Evolutionary conservation across 2,329 filamentous ascomycete species (phyloP), one percentile per base, ranked within the genome.

Genomic region (Chrysosporium keratinophilum): DNA sequence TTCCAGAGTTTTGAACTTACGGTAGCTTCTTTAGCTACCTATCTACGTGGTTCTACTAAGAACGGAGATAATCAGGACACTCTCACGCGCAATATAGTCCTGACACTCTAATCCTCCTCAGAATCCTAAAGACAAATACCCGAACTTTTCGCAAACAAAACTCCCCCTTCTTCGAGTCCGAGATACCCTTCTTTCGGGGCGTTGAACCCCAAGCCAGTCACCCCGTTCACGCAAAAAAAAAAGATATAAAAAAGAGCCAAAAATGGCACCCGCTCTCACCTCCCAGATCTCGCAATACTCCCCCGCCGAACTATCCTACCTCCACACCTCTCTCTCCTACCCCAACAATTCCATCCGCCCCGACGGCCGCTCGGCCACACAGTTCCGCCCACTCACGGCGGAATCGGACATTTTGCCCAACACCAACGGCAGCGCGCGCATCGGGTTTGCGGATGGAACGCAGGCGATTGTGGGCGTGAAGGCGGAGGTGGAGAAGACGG

Each of bases 391-490:
- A 0, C 76, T 98, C 54, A 82, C 85, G 15, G 93, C 93, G 56
- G 93, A 98, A 74, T 89, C 87, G 52, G 87, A 88, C 55, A 87
- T 97, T 54, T 78, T 98, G 0, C 90, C 93, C 0, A 83, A 84
- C 45, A 85, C 91, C 14, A 95, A 97, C 65, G 93, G 93, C 57
- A 94, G 87, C 70, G 91, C 93, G 56, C 82, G 94, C 34, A 85
- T 98, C 45, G 95, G 91, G 61, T 94, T 97, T 67, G 83, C 89
- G 2, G 93, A 98, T 68, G 93, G 93, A 49, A 95, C 89, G 1
- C 93, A 98, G 71, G 93, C 93, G 5, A 85, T 98, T 57, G 93
- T 96, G 5, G 93, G 93, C 44, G 84, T 96, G 57, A 98, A 97
- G 73, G 89, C 88, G 0, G 91, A 97, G 72, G 87, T 97, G 3